A percentile compares a stretch with the other conserved stretches of the same genome.
Evolutionary conservation across 2,329 filamentous ascomycete species (phyloP).

Genomic region (Alternaria alternata): DNA sequence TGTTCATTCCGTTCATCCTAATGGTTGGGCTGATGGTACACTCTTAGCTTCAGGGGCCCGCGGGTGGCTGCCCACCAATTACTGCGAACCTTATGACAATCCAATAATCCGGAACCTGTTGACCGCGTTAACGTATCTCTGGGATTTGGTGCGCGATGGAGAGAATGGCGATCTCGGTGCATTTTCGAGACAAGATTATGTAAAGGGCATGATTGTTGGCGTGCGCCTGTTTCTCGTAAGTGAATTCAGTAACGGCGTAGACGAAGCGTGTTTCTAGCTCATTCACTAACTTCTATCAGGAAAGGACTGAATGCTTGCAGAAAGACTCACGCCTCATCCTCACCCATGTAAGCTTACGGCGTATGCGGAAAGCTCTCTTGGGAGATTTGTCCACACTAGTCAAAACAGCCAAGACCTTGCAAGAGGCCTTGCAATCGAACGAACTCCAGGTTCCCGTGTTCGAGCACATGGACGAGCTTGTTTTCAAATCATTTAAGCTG

Average conservation of each 20-base stretch:
- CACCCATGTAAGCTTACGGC: constrained; percentile 76
- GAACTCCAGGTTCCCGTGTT: constrained; percentile 62
- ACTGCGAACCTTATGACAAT: constrained; percentile 94
- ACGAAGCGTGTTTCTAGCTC: not conserved
- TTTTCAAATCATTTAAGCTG: constrained; percentile 91
- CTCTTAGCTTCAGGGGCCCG: constrained; percentile 83
- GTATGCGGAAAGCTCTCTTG: constrained; percentile 84
- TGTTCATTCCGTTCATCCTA: constrained; percentile 95
- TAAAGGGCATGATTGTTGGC: constrained; percentile 91
- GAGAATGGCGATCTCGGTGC: constrained; percentile 77
- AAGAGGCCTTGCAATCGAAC: constrained; percentile 69
- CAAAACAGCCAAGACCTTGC: constrained; percentile 84
- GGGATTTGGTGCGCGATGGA: constrained; percentile 85
- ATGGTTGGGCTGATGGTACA: constrained; percentile 98
- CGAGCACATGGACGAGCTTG: constrained; percentile 88
- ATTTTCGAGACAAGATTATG: constrained; percentile 91
- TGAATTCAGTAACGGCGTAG: not conserved
- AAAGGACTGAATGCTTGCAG: constrained; percentile 86
- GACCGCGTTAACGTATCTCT: constrained; percentile 87
- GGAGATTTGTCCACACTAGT: constrained; percentile 90
- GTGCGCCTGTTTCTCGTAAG: constrained; percentile 88
- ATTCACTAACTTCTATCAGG: constrained; percentile 60
- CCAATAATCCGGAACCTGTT: constrained; percentile 84
- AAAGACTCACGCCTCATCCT: constrained; percentile 80
- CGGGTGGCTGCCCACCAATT: constrained; percentile 97